Conservation (phyloP, 2,329 filamentous ascomycete genomes). For the Clarireedia sp. region DNA sequence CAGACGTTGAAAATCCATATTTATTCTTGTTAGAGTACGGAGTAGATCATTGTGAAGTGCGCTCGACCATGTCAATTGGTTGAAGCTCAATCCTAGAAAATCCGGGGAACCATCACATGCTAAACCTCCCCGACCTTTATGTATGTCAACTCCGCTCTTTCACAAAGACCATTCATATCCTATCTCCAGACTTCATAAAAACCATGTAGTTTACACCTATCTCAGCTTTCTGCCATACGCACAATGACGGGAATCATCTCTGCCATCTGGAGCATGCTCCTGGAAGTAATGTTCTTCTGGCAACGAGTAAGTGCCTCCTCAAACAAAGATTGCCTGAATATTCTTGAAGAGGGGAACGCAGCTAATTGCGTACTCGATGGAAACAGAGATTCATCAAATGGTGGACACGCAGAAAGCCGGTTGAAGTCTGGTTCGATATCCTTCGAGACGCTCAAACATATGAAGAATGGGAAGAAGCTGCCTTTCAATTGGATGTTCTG, state of each 20-base stretch:
- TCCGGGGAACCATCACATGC: constrained; percentile 8
- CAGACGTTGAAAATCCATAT: not conserved
- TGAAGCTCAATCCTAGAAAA: constrained; percentile 7
- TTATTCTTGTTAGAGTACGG: no score
- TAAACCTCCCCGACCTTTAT: not conserved
- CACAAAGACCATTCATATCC: not conserved
- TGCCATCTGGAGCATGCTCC: constrained; percentile 48
- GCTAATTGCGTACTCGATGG: not conserved
- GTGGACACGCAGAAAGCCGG: constrained; percentile 57
- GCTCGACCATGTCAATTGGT: not conserved
- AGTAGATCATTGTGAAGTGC: not conserved
- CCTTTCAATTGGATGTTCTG: constrained; percentile 72
- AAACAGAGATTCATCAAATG: constrained; percentile 58
- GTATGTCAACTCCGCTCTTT: not conserved
- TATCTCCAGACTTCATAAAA: not conserved
- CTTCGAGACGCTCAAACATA: constrained; percentile 61
- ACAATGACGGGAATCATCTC: constrained; percentile 25
- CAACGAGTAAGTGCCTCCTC: constrained; percentile 38
- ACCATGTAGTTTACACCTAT: not conserved
- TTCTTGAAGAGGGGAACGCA: not conserved
- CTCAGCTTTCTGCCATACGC: not conserved
- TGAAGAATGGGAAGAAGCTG: constrained; percentile 83
- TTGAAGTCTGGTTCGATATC: constrained; percentile 56
- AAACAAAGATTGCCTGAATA: no score
- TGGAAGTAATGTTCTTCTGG: constrained; percentile 58